These are phyloP conservation scores for Bauhinia variegata DNA, from an alignment of 306 rosid species.

Conservation along the genomic window DNA sequence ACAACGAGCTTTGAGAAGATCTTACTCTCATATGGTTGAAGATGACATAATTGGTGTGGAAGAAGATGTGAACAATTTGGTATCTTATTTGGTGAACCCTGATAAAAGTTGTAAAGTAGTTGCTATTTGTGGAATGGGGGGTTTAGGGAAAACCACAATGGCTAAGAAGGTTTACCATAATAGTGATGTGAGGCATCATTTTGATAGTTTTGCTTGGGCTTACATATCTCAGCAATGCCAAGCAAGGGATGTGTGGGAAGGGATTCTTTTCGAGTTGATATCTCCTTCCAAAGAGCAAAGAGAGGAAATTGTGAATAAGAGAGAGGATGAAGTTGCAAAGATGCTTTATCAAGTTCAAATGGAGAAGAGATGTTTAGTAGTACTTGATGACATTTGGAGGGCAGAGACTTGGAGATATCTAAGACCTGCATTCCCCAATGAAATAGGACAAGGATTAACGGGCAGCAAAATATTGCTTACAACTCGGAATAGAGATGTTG, in stretches of 20 bases:
- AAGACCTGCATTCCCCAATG: constrained; percentile 45
- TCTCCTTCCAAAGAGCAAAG: constrained; percentile 39
- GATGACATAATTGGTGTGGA: constrained; percentile 57
- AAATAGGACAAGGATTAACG: constrained; percentile 16
- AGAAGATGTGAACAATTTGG: constrained; percentile 39
- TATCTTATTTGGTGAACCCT: constrained; percentile 34
- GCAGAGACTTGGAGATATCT: constrained; percentile 46
- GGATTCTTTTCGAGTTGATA: constrained; percentile 39
- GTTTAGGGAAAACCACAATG: constrained; percentile 63
- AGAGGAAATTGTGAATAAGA: constrained; percentile 40
- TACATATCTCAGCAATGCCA: constrained; percentile 62
- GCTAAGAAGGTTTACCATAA: constrained; percentile 54
- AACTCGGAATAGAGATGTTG: constrained; percentile 46
- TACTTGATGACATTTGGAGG: constrained; percentile 68
- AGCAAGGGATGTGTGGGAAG: constrained; percentile 60
- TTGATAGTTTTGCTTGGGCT: constrained; percentile 56
- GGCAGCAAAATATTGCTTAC: constrained; percentile 60
- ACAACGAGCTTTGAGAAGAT: constrained; percentile 42
- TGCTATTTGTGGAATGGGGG: constrained; percentile 68
- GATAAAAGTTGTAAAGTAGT: constrained; percentile 35
- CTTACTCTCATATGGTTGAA: constrained; percentile 56
- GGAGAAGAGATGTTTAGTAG: constrained; percentile 54
- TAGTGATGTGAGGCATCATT: constrained; percentile 33
- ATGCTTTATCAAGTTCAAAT: constrained; percentile 44
- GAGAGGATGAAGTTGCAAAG: constrained; percentile 47